These are phyloP conservation scores for Zizania latifolia DNA, from an alignment of 176 grass and related monocot genomes.

Conservation along the genomic window DNA sequence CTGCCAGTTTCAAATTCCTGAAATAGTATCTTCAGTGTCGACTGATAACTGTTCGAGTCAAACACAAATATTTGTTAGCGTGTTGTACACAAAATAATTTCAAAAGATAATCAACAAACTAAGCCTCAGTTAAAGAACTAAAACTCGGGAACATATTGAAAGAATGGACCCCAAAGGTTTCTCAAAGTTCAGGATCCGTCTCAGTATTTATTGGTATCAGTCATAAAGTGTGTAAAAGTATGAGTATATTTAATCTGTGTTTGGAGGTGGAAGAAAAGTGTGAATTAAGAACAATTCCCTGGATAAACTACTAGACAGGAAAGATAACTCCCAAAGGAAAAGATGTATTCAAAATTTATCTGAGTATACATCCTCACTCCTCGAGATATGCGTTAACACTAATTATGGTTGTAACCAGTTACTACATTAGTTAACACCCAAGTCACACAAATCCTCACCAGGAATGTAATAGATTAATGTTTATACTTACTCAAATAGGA, in stretches of 20 bases:
- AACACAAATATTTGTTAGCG: slow-evolving; percentile 17
- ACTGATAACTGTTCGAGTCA: slow-evolving; percentile 55
- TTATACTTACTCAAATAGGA: slow-evolving; percentile 60
- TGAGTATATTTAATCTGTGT: not conserved
- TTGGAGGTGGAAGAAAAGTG: not conserved
- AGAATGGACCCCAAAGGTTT: not conserved
- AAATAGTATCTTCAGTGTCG: slow-evolving; percentile 68
- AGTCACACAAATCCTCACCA: not conserved
- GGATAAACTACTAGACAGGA: not conserved
- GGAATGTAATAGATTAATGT: slow-evolving; percentile 1
- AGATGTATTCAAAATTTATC: not conserved
- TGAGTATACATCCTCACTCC: not conserved
- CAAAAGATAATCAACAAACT: slow-evolving; percentile 9
- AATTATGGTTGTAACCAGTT: not conserved
- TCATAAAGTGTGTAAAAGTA: not conserved
- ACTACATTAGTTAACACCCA: not conserved
- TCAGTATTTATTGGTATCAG: not conserved
- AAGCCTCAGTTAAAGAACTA: not conserved
- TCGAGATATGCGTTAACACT: not conserved
- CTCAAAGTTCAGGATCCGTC: not conserved
- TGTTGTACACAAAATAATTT: not conserved
- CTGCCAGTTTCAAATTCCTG: slow-evolving; percentile 51
- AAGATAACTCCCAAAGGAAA: not conserved
- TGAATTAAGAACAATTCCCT: not conserved
- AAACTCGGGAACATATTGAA: not conserved